Evolutionary conservation across 1,284 basidiomycete genomes (phyloP), one percentile per base, ranked within the genome.

Genomic region (Porogramme epimiltina): DNA sequence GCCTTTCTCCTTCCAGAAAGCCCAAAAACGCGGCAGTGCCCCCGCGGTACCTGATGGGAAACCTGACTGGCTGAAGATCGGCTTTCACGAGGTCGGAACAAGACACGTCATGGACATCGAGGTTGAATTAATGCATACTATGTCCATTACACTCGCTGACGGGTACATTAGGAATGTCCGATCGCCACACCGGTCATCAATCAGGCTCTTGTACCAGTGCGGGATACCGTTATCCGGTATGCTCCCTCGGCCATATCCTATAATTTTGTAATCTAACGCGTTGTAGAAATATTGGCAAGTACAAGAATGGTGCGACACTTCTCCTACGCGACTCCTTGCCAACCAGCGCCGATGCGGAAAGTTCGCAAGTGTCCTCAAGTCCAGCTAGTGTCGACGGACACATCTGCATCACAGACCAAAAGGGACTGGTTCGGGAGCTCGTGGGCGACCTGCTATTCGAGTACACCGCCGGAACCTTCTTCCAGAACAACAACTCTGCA

Each of bases 401-500:
- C 62, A 65, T 93, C 49, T 93, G 91, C 64, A 78, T 97, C 55
- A 93, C 92, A 0, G 82, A 95, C 67, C 92, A 93, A 69, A 89
- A 89, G 59, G 82, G 77, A 3, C 84, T 79, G 3, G 87, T 97
- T 3, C 88, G 92, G 51, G 95, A 98, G 70, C 82, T 83, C 40
- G 93, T 98, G 15, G 93, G 91, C 3, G 73, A 81, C 49, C 87
- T 79, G 69, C 72, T 89, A 43, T 98, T 99, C 70, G 87, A 95
- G 63, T 98, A 95, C 69, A 84, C 83, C 11, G 94, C 91, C 1
- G 87, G 89, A 38, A 87, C 89, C 4, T 98, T 98, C 77, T 98
- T 98, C 80, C 96, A 99, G 69, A 98, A 98, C 78, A 99, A 99
- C 78, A 96, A 96, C 67, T 87, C 89, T 18, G 92, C 98, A 47